These are phyloP conservation scores for Blastocystis sp. DNA, from an alignment of 352 stramenopile genomes.

Conservation along the genomic window DNA sequence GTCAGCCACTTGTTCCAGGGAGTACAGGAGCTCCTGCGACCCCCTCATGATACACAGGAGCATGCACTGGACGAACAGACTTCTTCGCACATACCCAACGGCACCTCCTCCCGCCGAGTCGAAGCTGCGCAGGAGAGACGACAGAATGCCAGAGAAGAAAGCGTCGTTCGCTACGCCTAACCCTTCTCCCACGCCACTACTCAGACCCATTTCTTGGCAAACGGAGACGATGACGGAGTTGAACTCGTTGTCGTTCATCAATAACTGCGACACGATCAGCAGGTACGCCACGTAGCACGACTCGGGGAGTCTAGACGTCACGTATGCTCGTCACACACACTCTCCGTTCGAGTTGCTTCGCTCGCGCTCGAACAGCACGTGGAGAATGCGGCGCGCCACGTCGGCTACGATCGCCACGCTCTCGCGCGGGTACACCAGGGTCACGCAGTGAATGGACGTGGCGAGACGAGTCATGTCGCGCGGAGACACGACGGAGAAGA, in stretches of 20 bases:
- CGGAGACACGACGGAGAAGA: background rate
- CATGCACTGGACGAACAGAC: constrained; percentile 65
- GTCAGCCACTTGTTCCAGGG: constrained; percentile 37
- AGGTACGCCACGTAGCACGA: constrained; percentile 14
- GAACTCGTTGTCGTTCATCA: background rate
- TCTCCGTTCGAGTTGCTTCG: background rate
- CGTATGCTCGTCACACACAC: background rate
- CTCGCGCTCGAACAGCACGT: background rate
- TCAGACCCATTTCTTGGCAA: background rate
- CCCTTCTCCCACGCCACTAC: background rate
- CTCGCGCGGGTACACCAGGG: constrained; percentile 23
- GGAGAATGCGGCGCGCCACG: background rate
- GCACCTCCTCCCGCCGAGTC: constrained; percentile 46
- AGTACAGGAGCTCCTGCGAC: background rate
- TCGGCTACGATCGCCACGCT: background rate
- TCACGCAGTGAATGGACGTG: constrained; percentile 46
- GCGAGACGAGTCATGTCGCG: constrained; percentile 6
- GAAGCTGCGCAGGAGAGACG: constrained; percentile 40
- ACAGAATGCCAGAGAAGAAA: constrained; percentile 37
- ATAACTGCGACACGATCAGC: constrained; percentile 17
- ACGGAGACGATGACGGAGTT: background rate
- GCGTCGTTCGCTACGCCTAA: background rate
- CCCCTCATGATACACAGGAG: constrained; percentile 24
- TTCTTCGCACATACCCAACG: constrained; percentile 42
- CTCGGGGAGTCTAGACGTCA: background rate